Base-by-base conservation (phyloP, 1,284 basidiomycete species). In the Veloporphyrellus conicus region DNA sequence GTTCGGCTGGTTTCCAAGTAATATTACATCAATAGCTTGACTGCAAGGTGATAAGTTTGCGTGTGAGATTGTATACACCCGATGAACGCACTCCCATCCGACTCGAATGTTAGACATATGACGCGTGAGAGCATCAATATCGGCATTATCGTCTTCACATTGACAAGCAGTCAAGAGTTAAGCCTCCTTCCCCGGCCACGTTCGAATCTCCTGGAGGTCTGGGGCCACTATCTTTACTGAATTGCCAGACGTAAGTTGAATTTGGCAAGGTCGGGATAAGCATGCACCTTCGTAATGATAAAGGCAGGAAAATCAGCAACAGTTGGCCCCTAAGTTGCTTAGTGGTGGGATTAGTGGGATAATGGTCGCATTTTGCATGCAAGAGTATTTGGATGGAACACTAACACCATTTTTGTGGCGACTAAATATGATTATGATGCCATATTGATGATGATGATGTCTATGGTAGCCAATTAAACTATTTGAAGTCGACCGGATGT, bases 41-140 rank as follows among this genome's bases (percentile, higher is more conserved):
- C 31, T 36, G 16, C 27, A 37, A 48, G 33, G 43, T 43, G 48
- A 32, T 32, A 22, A 12, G 20, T 19, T 47, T 46, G 50, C 51
- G 40, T 50, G 39, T 25, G 33, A 37, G 33, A 40, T 20, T 19
- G 20, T 33, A 32, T 32, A 19, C 34, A 32, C 40, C 36, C 29
- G 33, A 37, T 15, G 45, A 36, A 4, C 27, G 16, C 15, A 27
- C 38, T 45, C 29, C 14, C 37, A 39, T 41, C 41, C n/a, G n/a
- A n/a, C n/a, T n/a, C n/a, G n/a, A n/a, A 47, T 47, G 15, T 49
- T 36, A 43, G 52, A 49, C 44, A 57, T 41, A 3, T 47, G 50
- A 25, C 20, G 36, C 8, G 48, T 49, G 43, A 61, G 46, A 40
- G 28, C 5, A 40, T 50, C 45, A 9, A 47, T 22, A 19, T 12